Percentiles rank a stretch among this genome's conserved stretches.
Evolutionary conservation across 768 basidiomycete species (phyloP).

Genomic region (Astraeus odoratus): DNA sequence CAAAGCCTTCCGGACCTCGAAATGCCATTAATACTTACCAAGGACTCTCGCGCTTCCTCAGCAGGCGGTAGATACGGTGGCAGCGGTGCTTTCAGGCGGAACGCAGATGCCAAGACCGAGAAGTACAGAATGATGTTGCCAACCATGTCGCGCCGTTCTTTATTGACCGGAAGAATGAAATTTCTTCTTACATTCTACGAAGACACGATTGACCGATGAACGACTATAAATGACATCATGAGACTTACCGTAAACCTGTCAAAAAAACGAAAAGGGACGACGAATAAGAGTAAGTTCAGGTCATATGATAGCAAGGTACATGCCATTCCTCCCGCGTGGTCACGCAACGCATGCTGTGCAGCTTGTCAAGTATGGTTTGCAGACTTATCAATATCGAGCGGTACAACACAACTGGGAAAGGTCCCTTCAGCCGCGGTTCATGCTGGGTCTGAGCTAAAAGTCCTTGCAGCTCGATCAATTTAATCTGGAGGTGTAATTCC

Average conservation of each 20-base stretch:
- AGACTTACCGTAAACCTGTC: slow-evolving; percentile 63
- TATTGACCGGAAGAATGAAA: slow-evolving; percentile 88
- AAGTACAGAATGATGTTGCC: slow-evolving; percentile 92
- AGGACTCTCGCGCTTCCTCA: slow-evolving; percentile 69
- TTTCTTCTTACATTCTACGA: slow-evolving; percentile 70
- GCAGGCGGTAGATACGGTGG: slow-evolving; percentile 95
- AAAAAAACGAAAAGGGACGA: background rate
- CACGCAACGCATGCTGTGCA: slow-evolving; percentile 97
- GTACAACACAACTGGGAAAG: slow-evolving; percentile 84
- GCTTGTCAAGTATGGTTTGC: slow-evolving; percentile 78
- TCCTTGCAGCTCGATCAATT: slow-evolving; percentile 78
- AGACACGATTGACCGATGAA: slow-evolving; percentile 1
- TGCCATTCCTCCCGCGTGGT: slow-evolving; percentile 93
- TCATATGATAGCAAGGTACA: slow-evolving; percentile 14
- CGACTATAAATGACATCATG: background rate
- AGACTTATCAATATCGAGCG: slow-evolving; percentile 74
- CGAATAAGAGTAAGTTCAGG: slow-evolving; percentile 5
- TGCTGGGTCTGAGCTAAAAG: slow-evolving; percentile 85
- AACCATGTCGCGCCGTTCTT: slow-evolving; percentile 86
- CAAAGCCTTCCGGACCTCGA: background rate
- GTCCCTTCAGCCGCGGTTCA: slow-evolving; percentile 93
- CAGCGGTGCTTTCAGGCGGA: slow-evolving; percentile 84
- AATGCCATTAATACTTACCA: slow-evolving; percentile 42
- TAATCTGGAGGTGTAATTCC: slow-evolving; percentile 93
- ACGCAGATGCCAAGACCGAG: slow-evolving; percentile 71